Base-by-base conservation (phyloP, 1,284 basidiomycete species). In the Fereydounia khargensis region DNA sequence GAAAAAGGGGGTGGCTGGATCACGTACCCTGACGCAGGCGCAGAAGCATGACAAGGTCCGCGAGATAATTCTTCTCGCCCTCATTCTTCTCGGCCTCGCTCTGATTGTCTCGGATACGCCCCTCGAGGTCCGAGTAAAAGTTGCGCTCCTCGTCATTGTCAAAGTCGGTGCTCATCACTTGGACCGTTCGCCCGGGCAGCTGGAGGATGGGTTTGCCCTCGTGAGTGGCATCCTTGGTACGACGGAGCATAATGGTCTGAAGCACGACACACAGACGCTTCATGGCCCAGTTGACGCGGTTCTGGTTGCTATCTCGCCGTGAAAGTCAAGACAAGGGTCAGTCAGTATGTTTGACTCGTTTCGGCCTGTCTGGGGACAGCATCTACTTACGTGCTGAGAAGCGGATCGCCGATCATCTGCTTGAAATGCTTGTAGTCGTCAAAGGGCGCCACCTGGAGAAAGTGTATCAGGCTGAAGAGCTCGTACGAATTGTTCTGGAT, bases 401-500 rank as follows among this genome's bases (percentile, higher is more conserved):
- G 83, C 1, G 89, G 89, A 52, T 86, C 84, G 1, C 83, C 83
- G 36, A 97, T 89, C 47, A 86, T 84, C 6, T 80, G 79, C 47
- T 86, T 86, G 80, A 95, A 97, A 2, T 81, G 82, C 8, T 82
- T 76, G 83, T 86, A 89, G 28, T 89, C 82, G 62, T 88, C 86
- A 19, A 95, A 81, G 0, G 92, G 94, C 49, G 83, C 84, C 38
- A 92, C 82, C 4, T 86, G 84, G 14, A 97, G 79, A 78, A 97
- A 98, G 53, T 88, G 86, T 68, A 97, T 83, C 20, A 97, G 80
- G 4, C 90, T 87, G 74, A 83, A 96, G 3, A 98, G 79, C 69
- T 98, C 94, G 41, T 87, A 85, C 6, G 95, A 86, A 35, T 82
- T 87, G 78, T 97, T 97, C 80, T 91, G 84, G 76, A 75, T 55